phyloP scores from a whole-genome alignment of 345 rosid genomes.

The Eucalyptus erythrocorys region DNA sequence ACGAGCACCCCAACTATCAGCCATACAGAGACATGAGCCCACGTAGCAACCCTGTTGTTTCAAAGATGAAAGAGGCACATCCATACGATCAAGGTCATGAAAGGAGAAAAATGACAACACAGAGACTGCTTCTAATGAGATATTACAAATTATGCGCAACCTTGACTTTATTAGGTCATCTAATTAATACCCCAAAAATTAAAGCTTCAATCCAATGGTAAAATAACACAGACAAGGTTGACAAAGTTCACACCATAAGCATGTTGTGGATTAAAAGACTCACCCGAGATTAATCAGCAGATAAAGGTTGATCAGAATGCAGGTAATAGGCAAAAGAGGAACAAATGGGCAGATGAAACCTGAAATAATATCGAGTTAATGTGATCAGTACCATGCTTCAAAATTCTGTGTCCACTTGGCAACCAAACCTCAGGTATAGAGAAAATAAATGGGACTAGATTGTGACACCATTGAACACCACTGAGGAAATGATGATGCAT shows the following conservation, averaged over 20 bases:
- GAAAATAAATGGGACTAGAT: not conserved
- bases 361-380: conserved; percentile 3
- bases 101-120: not conserved
- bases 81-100: not conserved
- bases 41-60: conserved; percentile 37
- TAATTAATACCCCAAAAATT: not conserved
- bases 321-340: conserved; percentile 74
- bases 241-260: not conserved
- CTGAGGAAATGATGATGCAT: not conserved
- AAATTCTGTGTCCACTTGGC: not conserved
- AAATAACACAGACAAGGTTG: not conserved
- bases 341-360: conserved; percentile 93
- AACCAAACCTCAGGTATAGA: not conserved
- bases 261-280: conserved; percentile 10
- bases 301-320: conserved; percentile 86
- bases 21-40: conserved; percentile 79
- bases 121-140: not conserved
- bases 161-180: not conserved
- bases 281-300: conserved; percentile 88
- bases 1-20: conserved; percentile 47
- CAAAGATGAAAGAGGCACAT: not conserved
- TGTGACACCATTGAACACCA: not conserved
- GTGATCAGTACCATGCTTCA: not conserved
- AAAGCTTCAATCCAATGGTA: not conserved
- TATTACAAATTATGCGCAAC: not conserved